These are phyloP conservation scores for Asterophora parasitica DNA, from an alignment of 768 basidiomycete species.

Conservation along the genomic window DNA sequence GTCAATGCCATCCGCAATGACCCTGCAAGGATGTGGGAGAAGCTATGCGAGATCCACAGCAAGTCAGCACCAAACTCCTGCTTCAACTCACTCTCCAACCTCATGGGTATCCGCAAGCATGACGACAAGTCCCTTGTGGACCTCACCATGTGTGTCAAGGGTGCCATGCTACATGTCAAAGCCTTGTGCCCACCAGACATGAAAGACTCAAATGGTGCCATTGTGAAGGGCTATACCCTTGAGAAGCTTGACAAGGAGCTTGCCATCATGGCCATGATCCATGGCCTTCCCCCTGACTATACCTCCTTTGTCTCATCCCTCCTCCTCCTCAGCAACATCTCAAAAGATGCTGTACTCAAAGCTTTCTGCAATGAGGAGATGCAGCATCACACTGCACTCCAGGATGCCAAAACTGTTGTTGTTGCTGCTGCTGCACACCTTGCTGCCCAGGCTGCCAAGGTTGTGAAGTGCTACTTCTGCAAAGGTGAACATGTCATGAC, in stretches of 20 bases:
- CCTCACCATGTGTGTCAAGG: neutral
- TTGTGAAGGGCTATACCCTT: neutral
- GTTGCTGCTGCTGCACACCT: neutral
- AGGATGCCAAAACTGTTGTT: neutral
- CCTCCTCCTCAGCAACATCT: neutral
- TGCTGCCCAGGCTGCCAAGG: neutral
- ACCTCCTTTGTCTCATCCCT: neutral
- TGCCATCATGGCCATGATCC: constrained; percentile 4
- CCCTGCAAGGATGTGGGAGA: neutral
- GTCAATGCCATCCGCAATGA: neutral
- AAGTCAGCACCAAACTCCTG: constrained; percentile 1
- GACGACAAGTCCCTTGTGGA: neutral
- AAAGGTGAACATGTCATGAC: neutral
- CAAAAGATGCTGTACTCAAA: neutral
- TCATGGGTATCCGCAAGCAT: neutral
- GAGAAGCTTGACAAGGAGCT: constrained; percentile 2
- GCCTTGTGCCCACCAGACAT: neutral
- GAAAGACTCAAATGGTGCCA: neutral
- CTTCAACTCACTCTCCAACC: neutral
- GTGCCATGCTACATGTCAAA: neutral
- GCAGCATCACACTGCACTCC: neutral
- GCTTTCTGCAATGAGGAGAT: constrained; percentile 1
- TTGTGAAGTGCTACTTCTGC: neutral
- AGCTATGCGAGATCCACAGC: neutral
- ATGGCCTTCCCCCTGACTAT: constrained; percentile 2